Conservation (phyloP, 2,329 filamentous ascomycete species). For the Coleophoma eucalyptorum region DNA sequence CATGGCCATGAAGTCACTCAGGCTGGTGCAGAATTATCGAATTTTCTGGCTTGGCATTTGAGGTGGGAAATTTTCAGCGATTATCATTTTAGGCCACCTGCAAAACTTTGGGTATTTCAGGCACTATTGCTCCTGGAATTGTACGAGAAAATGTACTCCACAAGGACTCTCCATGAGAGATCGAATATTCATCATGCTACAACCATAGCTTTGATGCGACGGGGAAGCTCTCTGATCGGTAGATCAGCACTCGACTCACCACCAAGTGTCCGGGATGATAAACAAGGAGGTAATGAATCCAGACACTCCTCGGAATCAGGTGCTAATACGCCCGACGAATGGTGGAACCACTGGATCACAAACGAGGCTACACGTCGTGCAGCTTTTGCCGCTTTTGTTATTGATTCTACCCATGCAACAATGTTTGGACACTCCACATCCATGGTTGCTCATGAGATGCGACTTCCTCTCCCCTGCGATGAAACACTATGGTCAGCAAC, state of each 20-base stretch:
- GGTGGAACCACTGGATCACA: constrained; percentile 95
- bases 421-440: constrained; percentile 98
- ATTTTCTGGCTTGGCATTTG: constrained; percentile 90
- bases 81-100: constrained; percentile 81
- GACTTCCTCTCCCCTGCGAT: constrained; percentile 85
- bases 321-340: constrained; percentile 74
- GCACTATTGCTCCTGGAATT: constrained; percentile 83
- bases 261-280: constrained; percentile 55
- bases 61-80: constrained; percentile 96
- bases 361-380: constrained; percentile 86
- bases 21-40: constrained; percentile 77
- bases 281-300: constrained; percentile 43
- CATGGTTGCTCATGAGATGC: constrained; percentile 96
- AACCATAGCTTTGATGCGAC: constrained; percentile 90
- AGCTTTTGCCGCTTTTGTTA: constrained; percentile 90
- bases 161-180: constrained; percentile 84
- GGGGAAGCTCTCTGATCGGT: constrained; percentile 86
- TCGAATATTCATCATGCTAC: constrained; percentile 97
- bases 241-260: constrained; percentile 82
- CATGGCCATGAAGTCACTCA: constrained; percentile 72
- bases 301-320: constrained; percentile 60
- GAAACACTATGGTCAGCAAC: constrained; percentile 90
- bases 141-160: constrained; percentile 98
- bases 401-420: constrained; percentile 93
- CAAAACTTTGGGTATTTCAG: constrained; percentile 95